Percentiles rank a stretch among this genome's conserved stretches.
Conservation (phyloP, 2,329 filamentous ascomycete genomes). For the Penicillium concentricum region DNA sequence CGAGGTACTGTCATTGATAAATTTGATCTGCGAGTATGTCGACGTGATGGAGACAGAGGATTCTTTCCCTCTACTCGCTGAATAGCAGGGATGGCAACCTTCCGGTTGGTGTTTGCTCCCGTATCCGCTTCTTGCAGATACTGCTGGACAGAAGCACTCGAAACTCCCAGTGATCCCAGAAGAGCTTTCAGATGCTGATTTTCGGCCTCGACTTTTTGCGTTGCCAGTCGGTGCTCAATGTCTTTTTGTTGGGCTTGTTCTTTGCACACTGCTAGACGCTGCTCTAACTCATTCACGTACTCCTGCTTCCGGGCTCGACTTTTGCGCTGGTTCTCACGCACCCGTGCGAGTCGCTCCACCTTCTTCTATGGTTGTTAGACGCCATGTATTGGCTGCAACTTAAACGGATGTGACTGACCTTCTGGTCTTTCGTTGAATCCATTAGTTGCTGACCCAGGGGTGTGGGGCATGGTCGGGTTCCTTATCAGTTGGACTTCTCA, state of each 20-base stretch:
- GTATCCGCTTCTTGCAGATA: conserved; percentile 26
- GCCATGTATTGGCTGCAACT: not conserved
- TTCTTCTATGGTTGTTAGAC: conserved; percentile 21
- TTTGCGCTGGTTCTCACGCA: conserved; percentile 41
- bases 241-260: conserved; percentile 31
- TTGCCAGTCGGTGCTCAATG: conserved; percentile 33
- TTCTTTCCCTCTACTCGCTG: conserved; percentile 8
- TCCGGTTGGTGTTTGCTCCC: conserved; percentile 21
- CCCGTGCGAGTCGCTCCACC: conserved; percentile 39
- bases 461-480: not conserved
- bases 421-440: conserved; percentile 6
- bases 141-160: conserved; percentile 24
- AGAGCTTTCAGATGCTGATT: conserved; percentile 32
- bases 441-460: not conserved
- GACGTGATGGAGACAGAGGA: not conserved
- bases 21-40: not conserved
- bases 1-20: not conserved
- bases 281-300: conserved; percentile 37
- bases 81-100: conserved; percentile 38
- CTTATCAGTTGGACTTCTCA: not conserved
- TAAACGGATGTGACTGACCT: conserved; percentile 8
- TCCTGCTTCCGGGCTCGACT: conserved; percentile 38
- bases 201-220: conserved; percentile 36
- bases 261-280: conserved; percentile 30
- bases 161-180: conserved; percentile 26